Evolutionary conservation across 345 rosid species (phyloP).

Genomic region (Schrenkiella parvula): DNA sequence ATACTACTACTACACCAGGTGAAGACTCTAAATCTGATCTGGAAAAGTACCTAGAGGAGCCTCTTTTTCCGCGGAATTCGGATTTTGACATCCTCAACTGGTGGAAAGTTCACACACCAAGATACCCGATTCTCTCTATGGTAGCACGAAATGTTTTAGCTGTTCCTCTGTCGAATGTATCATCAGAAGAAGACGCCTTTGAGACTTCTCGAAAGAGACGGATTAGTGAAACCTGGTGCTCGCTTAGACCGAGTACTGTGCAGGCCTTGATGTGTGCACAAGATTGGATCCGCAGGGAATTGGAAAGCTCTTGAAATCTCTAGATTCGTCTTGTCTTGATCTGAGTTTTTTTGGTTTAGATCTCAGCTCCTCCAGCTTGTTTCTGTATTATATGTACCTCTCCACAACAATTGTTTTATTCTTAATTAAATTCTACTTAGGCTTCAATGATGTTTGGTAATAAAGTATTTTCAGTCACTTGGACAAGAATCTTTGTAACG

Average conservation of each 20-base stretch:
- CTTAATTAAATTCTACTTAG: background rate
- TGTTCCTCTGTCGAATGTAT: conserved; percentile 57
- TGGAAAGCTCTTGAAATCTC: conserved; percentile 32
- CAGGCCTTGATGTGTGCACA: conserved; percentile 81
- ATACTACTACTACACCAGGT: conserved; percentile 40
- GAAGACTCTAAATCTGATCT: conserved; percentile 58
- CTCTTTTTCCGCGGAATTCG: conserved; percentile 65
- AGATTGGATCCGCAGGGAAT: conserved; percentile 67
- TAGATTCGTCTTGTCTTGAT: background rate
- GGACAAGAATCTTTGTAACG: conserved; percentile 2
- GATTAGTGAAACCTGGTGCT: conserved; percentile 51
- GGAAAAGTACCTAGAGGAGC: conserved; percentile 80
- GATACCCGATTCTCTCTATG: conserved; percentile 74
- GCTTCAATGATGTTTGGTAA: background rate
- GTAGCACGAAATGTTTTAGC: conserved; percentile 70
- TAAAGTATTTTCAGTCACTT: background rate
- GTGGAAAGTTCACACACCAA: conserved; percentile 83
- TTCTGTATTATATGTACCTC: conserved; percentile 13
- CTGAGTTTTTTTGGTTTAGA: conserved; percentile 1
- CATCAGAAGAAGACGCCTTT: conserved; percentile 38
- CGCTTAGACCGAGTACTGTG: conserved; percentile 49
- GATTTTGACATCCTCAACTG: conserved; percentile 67
- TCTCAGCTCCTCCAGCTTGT: conserved; percentile 6
- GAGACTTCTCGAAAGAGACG: conserved; percentile 35
- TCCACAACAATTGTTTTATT: background rate